Evolutionary conservation across 2,329 filamentous ascomycete genomes (phyloP).

Genomic region (Penicillium expansum): DNA sequence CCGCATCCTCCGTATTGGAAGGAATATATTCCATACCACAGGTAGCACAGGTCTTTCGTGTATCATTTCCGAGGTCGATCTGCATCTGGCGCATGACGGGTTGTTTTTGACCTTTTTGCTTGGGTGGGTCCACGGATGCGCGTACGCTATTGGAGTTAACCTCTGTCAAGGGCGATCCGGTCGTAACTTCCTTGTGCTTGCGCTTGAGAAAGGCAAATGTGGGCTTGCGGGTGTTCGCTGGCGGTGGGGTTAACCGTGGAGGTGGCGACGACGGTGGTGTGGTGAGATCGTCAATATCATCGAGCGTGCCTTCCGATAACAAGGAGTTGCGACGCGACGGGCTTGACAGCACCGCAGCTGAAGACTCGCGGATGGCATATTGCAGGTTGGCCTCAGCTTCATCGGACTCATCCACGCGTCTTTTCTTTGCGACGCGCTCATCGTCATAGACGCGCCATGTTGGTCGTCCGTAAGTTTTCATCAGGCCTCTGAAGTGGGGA

Average conservation of each 20-base stretch:
- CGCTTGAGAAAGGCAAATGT: constrained; percentile 52
- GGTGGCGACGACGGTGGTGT: constrained; percentile 55
- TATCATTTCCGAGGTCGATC: constrained; percentile 57
- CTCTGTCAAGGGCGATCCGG: constrained; percentile 44
- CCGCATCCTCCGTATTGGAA: constrained; percentile 60
- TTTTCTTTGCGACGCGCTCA: constrained; percentile 45
- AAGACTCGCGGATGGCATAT: constrained; percentile 50
- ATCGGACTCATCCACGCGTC: constrained; percentile 45
- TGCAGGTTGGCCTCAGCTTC: constrained; percentile 47
- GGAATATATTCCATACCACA: constrained; percentile 68
- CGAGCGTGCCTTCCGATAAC: constrained; percentile 43
- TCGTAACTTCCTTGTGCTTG: constrained; percentile 37
- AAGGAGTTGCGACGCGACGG: constrained; percentile 49
- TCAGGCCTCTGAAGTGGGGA: constrained; percentile 42
- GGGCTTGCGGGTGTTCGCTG: constrained; percentile 46
- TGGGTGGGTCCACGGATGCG: constrained; percentile 39
- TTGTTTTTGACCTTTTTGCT: constrained; percentile 33
- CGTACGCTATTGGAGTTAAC: constrained; percentile 46
- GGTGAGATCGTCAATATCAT: constrained; percentile 42
- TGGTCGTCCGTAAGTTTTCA: constrained; percentile 50
- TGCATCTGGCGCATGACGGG: constrained; percentile 57
- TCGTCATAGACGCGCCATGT: constrained; percentile 49
- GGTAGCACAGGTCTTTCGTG: constrained; percentile 56
- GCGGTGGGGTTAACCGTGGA: constrained; percentile 43
- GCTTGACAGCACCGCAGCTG: constrained; percentile 45